Evolutionary conservation across 1,139 yeast genomes (phyloP).

Genomic region (Geotrichum candidum): DNA sequence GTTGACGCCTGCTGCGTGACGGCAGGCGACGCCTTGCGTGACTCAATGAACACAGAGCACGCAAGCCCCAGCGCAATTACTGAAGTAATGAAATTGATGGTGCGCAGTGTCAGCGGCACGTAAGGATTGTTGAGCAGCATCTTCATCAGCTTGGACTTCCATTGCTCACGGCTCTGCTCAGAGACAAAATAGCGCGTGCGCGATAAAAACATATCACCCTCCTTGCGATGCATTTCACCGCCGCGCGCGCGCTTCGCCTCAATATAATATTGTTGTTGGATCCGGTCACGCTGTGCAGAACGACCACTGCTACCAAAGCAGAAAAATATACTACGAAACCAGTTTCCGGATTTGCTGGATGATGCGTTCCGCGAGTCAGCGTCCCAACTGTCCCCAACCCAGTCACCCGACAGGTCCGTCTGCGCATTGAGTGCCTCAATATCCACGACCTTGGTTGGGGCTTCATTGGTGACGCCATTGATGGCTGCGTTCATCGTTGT

Average conservation of each 20-base stretch:
- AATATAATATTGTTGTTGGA: background rate
- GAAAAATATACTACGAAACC: constrained; percentile 7
- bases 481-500: constrained; percentile 4
- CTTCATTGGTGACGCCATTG: background rate
- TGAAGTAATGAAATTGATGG: constrained; percentile 50
- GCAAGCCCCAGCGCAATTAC: constrained; percentile 30
- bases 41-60: constrained; percentile 26
- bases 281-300: background rate
- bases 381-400: constrained; percentile 14
- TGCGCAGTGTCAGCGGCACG: constrained; percentile 69
- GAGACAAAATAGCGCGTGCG: constrained; percentile 24
- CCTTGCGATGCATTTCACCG: background rate
- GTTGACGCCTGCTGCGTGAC: constrained; percentile 81
- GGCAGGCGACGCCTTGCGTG: constrained; percentile 36
- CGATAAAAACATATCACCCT: constrained; percentile 7
- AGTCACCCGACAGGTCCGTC: constrained; percentile 16
- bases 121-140: constrained; percentile 70
- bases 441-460: constrained; percentile 3
- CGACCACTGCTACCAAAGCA: background rate
- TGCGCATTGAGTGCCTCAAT: constrained; percentile 17
- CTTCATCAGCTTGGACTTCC: constrained; percentile 56
- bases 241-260: constrained; percentile 7
- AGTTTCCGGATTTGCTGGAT: background rate
- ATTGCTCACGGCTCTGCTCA: constrained; percentile 41
- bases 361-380: constrained; percentile 1